Conservation (phyloP, 2,329 filamentous ascomycete genomes). For the Ascochyta clinopodiicola region DNA sequence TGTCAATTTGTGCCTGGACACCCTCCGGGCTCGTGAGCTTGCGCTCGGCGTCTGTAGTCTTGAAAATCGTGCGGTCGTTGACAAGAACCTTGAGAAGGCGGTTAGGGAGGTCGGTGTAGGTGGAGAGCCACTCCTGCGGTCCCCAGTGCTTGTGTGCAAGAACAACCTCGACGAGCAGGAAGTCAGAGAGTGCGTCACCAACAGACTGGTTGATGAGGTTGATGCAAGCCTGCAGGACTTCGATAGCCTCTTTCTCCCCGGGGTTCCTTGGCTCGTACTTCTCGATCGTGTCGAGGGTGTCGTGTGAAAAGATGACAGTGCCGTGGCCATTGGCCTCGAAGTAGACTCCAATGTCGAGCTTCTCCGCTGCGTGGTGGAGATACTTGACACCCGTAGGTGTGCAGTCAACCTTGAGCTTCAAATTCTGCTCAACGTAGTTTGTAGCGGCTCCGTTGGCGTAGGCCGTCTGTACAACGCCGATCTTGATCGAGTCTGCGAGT, state of each 20-base stretch:
- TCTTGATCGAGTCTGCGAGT: constrained; percentile 79
- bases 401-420: constrained; percentile 88
- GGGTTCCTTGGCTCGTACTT: constrained; percentile 86
- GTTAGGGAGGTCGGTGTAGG: constrained; percentile 94
- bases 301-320: constrained; percentile 90
- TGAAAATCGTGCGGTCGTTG: constrained; percentile 84
- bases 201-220: constrained; percentile 98
- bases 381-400: constrained; percentile 97
- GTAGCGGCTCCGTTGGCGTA: constrained; percentile 97
- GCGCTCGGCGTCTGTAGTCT: constrained; percentile 90
- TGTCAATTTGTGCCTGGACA: constrained; percentile 85
- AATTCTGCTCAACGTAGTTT: constrained; percentile 84
- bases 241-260: constrained; percentile 86
- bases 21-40: constrained; percentile 80
- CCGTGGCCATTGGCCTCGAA: constrained; percentile 99
- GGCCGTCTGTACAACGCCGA: constrained; percentile 95
- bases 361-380: constrained; percentile 93
- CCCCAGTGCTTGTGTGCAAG: constrained; percentile 94
- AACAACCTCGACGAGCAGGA: constrained; percentile 94
- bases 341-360: constrained; percentile 95
- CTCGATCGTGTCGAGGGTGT: constrained; percentile 79
- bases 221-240: constrained; percentile 80
- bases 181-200: constrained; percentile 92
- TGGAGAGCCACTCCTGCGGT: constrained; percentile 87
- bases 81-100: constrained; percentile 94